Base-by-base conservation (phyloP, 1,139 yeast species). In the Geotrichum candidum region DNA sequence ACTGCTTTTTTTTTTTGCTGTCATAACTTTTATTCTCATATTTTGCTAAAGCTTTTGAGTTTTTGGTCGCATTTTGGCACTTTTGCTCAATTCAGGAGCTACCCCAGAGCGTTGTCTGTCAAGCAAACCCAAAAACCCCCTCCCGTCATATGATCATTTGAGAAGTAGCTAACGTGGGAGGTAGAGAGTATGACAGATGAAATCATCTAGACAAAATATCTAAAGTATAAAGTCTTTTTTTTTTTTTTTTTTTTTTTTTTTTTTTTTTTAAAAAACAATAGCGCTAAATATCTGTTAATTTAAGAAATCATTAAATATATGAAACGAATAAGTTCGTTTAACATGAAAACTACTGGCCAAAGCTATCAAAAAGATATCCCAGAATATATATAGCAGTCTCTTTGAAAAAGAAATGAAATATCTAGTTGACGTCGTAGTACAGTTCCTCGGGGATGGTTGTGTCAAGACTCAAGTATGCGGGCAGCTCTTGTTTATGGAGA, bases 31-130 rank as follows among this genome's bases (percentile, higher is more conserved):
- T 78, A 94, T 94, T 74, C 86, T 94, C 76, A 94, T 94, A 18
- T 87, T 94, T 94, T 77, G 97, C 98, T 56, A 98, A 94, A 82
- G 99, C 18, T 94, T 65, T 82, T 94, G 78, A 99, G 99, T 65
- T 84, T 94, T 69, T 66, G 99, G 99, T 68, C 87, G 90, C 84
- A 90, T 90, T 74, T 96, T 90, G 70, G 97, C 96, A 67, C 84
- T 90, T 75, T 83, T 90, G 77, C 85, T 90, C 79, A 88, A 88
- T 84, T 92, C 99, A 67, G 90, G 96, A 83, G 97, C 98, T 70
- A 87, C 89, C 68, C 18, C 96, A 89, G 80, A 96, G 88, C 75
- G 96, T 89, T 68, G 74, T 79, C 70, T 90, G 96, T 82, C 88
- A 85, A 80, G 29, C 22, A 18, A 41, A n/a, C 18, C 18, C 18